These are phyloP conservation scores for Copromyces sp. DNA, from an alignment of 495 filamentous ascomycete species.

Conservation along the genomic window DNA sequence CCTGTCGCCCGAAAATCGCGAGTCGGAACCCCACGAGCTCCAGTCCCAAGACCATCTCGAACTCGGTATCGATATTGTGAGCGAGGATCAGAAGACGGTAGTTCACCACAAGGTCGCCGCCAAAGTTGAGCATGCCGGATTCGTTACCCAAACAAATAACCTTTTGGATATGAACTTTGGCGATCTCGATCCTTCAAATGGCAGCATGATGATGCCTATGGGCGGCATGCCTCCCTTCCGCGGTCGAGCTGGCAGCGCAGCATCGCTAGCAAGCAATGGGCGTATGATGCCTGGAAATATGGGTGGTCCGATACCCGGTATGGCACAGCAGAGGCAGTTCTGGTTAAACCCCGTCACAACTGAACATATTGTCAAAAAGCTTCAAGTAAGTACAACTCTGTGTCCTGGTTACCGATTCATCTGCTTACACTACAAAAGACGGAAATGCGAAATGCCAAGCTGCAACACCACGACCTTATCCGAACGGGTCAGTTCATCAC, in stretches of 20 bases:
- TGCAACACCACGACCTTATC: conserved; percentile 75
- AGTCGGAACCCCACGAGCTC: conserved; percentile 89
- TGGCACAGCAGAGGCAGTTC: conserved; percentile 40
- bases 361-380: conserved; percentile 87
- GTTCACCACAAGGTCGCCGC: conserved; percentile 97
- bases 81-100: conserved; percentile 94
- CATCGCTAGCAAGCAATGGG: conserved; percentile 50
- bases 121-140: conserved; percentile 88
- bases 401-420: neutral
- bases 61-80: conserved; percentile 94
- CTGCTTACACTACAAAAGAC: conserved; percentile 38
- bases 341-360: conserved; percentile 85
- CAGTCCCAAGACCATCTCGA: conserved; percentile 82
- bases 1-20: conserved; percentile 82
- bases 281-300: conserved; percentile 46
- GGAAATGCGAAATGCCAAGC: conserved; percentile 78
- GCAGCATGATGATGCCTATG: conserved; percentile 51
- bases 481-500: conserved; percentile 74
- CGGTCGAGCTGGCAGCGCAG: conserved; percentile 62
- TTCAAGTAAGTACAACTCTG: conserved; percentile 57
- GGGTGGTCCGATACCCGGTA: conserved; percentile 44
- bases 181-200: conserved; percentile 68
- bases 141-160: conserved; percentile 55
- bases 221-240: conserved; percentile 41
- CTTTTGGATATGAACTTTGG: conserved; percentile 82